Evolutionary conservation across 176 grass and related monocot genomes (phyloP), one percentile per base, ranked within the genome.

Genomic region (Oryza glumipatula): DNA sequence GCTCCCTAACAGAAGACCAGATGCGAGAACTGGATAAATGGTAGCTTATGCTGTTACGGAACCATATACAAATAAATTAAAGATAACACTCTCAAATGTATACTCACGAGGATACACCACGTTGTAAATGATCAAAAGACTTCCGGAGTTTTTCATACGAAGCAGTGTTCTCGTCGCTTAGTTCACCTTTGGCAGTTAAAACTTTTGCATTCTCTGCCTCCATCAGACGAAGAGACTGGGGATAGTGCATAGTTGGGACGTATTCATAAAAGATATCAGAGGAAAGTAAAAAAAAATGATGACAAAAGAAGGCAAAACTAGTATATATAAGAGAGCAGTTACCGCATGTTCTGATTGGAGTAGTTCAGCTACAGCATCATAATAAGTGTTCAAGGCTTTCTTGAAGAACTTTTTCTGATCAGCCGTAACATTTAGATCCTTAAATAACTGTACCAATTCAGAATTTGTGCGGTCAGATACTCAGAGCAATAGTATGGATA

Each of bases 371-470:
- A 99, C 97, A 85, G 90, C 79, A 72, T 99, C 94, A 92, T 99
- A 93, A 73, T 99, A 99, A 35, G 86, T 83, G 75, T 86, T 88
- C 52, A 99, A 91, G 70, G 88, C 94, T 91, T 99, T 99, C 91
- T 99, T 99, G 75, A 99, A 99, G 83, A 92, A 91, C 68, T 99
- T 99, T 70, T 99, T 99, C 67, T 96, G 97, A 82, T 96, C 97
- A 72, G 82, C 86, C 49, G 89, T 96, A 72, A 96, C 86, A 91
- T 96, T 99, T 80, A 99, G 76, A 38, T 89, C 94, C 84, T 84
- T 96, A 74, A 77, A 94, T 47, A 99, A 96, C 97, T 99, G 94
- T 84, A 94, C 7, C 22, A 83, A 80, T 86, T 68, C 52, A 79
- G n/a, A 26, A 17, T 38, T 48, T 61, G 48, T 5, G 65, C 46